phyloP scores from a whole-genome alignment of 352 stramenopile species.

The Phytopythium litorale region DNA sequence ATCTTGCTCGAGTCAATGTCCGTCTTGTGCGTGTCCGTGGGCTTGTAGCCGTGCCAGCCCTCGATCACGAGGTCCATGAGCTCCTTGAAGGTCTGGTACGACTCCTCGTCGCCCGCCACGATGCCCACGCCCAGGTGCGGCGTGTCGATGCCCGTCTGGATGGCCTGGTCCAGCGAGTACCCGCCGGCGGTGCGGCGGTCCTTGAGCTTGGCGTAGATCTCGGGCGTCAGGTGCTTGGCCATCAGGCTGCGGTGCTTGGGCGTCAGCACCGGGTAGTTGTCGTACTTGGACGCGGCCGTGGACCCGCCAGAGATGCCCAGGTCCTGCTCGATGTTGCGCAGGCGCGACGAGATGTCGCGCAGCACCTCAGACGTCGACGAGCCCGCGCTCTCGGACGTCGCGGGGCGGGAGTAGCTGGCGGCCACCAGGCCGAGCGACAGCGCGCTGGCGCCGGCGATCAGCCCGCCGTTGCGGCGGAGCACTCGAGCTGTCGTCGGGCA shows the following conservation, averaged over 20 bases:
- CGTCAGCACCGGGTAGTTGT: constrained; percentile 79
- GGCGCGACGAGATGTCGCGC: constrained; percentile 58
- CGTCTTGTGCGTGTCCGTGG: constrained; percentile 52
- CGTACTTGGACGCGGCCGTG: constrained; percentile 25
- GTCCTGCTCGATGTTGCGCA: constrained; percentile 62
- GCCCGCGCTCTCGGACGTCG: constrained; percentile 42
- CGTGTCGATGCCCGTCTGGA: constrained; percentile 68
- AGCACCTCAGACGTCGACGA: constrained; percentile 53
- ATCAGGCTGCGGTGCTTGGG: constrained; percentile 72
- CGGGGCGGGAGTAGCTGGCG: constrained; percentile 29
- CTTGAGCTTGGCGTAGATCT: constrained; percentile 71
- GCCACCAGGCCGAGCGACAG: constrained; percentile 55
- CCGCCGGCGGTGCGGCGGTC: constrained; percentile 52
- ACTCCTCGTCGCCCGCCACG: constrained; percentile 81
- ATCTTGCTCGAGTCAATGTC: constrained; percentile 75
- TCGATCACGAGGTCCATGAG: constrained; percentile 79
- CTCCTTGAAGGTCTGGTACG: constrained; percentile 73
- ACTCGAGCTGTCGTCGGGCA: constrained; percentile 25
- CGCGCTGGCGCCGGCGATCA: constrained; percentile 48
- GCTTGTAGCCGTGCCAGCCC: constrained; percentile 77
- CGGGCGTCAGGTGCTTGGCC: constrained; percentile 69
- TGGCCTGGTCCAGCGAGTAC: constrained; percentile 84
- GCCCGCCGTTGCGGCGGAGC: constrained; percentile 49
- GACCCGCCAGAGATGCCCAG: constrained; percentile 36
- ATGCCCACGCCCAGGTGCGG: constrained; percentile 72